phyloP scores from a whole-genome alignment of 768 basidiomycete genomes.

The Lepiota venenata region DNA sequence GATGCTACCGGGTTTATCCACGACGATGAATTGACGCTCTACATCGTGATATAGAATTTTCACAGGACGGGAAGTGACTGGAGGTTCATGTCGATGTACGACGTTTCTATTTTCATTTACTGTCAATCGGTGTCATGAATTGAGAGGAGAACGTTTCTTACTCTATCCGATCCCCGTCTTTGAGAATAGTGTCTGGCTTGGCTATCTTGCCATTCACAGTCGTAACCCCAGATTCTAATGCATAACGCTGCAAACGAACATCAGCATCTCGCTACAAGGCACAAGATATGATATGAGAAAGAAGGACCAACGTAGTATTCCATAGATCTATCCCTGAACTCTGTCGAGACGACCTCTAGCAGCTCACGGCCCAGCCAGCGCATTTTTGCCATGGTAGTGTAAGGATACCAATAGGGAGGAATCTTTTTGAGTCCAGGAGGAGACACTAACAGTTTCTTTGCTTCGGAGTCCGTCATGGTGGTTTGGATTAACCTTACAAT shows the following conservation, averaged over 20 bases:
- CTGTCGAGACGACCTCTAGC: conserved; percentile 89
- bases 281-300: background rate
- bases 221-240: conserved; percentile 89
- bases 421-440: conserved; percentile 68
- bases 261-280: background rate
- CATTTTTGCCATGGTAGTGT: conserved; percentile 89
- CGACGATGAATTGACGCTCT: conserved; percentile 81
- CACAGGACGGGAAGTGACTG: conserved; percentile 82
- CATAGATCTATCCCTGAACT: conserved; percentile 90
- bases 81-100: conserved; percentile 96
- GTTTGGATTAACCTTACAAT: conserved; percentile 49
- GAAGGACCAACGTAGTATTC: conserved; percentile 84
- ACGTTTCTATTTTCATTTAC: conserved; percentile 59
- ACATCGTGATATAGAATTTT: conserved; percentile 75
- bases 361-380: conserved; percentile 88
- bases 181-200: conserved; percentile 70
- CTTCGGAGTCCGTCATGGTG: conserved; percentile 20
- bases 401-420: conserved; percentile 89
- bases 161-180: conserved; percentile 90
- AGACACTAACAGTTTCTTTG: conserved; percentile 18
- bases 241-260: conserved; percentile 39
- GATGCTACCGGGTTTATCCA: conserved; percentile 96
- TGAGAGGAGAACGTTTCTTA: conserved; percentile 32
- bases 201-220: conserved; percentile 92
- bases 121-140: conserved; percentile 14